phyloP scores from a whole-genome alignment of 2,329 filamentous ascomycete genomes.

The Cladosporium sp. region DNA sequence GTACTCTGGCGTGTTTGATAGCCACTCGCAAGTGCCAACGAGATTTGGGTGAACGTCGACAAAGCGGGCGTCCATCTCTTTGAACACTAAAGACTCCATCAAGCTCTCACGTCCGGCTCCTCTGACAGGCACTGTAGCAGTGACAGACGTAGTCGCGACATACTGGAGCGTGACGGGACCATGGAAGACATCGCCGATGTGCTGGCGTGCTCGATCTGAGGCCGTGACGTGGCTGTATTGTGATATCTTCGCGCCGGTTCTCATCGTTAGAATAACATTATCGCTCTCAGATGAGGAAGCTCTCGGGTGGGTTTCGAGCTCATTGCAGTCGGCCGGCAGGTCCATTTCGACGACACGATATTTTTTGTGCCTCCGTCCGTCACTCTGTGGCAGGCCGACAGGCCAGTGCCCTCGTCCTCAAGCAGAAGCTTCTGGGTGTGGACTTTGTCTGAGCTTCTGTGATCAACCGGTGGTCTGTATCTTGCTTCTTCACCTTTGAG shows the following conservation, averaged over 20 bases:
- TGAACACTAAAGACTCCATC: not conserved
- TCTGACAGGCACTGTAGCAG: not conserved
- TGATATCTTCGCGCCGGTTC: not conserved
- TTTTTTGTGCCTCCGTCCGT: not conserved
- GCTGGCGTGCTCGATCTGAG: not conserved
- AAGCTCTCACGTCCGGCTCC: not conserved
- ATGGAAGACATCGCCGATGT: not conserved
- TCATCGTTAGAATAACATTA: not conserved
- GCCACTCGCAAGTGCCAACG: not conserved
- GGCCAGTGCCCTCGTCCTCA: not conserved
- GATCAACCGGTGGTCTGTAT: not conserved
- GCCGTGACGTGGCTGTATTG: not conserved
- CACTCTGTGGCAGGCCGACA: not conserved
- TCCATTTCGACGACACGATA: not conserved
- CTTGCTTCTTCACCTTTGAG: not conserved
- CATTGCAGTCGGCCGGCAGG: not conserved
- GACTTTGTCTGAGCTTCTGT: not conserved
- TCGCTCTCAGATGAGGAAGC: not conserved
- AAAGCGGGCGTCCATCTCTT: not conserved
- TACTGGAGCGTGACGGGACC: not conserved
- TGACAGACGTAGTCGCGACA: not conserved
- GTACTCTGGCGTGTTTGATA: not conserved
- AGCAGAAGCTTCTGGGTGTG: too few species aligned
- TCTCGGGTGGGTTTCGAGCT: not conserved
- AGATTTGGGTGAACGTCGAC: not conserved